Evolutionary conservation across 148 eudicot species (phyloP), one percentile per base, ranked within the genome.

Genomic region (Rhododendron vialii): DNA sequence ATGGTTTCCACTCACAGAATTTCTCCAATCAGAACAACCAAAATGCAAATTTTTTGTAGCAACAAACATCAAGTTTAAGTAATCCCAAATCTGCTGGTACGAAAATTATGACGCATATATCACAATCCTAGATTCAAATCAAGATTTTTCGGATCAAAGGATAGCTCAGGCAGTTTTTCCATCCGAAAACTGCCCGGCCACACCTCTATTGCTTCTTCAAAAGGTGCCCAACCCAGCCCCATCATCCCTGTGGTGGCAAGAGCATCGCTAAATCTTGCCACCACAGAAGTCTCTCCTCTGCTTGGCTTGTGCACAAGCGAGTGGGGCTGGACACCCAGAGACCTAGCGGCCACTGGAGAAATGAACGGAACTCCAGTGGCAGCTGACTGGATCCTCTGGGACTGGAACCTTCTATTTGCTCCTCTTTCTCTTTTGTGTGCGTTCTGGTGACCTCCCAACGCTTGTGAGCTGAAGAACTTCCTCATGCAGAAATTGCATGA

Each of bases 401-500:
- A 82, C 36, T 59, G 73, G 69, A 80, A 45, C 30, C 61, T 80
- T 75, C 17, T 80, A 6, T 53, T 67, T 82, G 82, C 87, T 55
- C 84, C 84, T 82, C 90, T 87, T 7, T 90, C 90, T 51, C 86
- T 87, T 85, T 88, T 88, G 83, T 88, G 92, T 7, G 92, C 92
- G 77, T 90, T 90, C 61, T 88, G 90, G 86, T 90, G 92, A 85
- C 92, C 90, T 28, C 92, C 90, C 85, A 90, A 78, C 1, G 90
- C 92, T n/a, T 83, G 90, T 50, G 90, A 87, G 82, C 88, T 90
- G 69, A 41, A 88, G 69, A 90, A 90, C 86, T 84, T 88, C 80
- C 89, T 83, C 41, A 38, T n/a, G 80, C 92, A 90, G 48, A 73
- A 88, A 24, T 85, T 86, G 80, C 92, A 90, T 3, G 90, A 80